phyloP scores from a whole-genome alignment of 2,329 filamentous ascomycete genomes.

The Stylonectria norvegica region DNA sequence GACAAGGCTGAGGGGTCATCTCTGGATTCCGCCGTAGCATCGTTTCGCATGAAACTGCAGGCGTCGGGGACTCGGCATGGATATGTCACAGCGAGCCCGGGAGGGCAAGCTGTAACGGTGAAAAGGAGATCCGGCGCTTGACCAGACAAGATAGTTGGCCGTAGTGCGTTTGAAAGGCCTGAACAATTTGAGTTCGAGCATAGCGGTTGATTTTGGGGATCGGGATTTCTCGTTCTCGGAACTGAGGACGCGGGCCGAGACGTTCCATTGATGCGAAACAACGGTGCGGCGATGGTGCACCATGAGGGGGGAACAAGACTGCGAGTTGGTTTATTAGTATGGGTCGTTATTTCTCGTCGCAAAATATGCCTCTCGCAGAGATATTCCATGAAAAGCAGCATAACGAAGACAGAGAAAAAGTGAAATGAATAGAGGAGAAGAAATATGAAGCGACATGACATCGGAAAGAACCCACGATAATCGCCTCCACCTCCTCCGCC shows the following conservation, averaged over 20 bases:
- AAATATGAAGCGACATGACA: no score
- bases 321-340: no score
- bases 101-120: background rate
- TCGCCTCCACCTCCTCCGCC: no score
- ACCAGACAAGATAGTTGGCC: slow-evolving; percentile 1
- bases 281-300: background rate
- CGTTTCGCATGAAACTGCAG: slow-evolving; percentile 48
- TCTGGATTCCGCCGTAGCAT: slow-evolving; percentile 18
- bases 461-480: no score
- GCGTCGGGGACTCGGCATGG: slow-evolving; percentile 36
- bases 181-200: background rate
- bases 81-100: slow-evolving; percentile 20
- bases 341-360: no score
- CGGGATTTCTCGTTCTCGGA: no score
- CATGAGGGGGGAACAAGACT: no score
- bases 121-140: background rate
- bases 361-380: no score
- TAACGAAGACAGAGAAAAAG: no score
- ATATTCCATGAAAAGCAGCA: no score
- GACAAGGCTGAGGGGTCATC: slow-evolving; percentile 12
- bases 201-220: background rate
- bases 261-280: background rate
- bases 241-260: background rate
- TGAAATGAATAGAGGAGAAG: no score
- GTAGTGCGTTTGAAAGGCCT: no score